phyloP scores from a whole-genome alignment of 805 yeast genomes.

The Yamadazyma akitaensis region DNA sequence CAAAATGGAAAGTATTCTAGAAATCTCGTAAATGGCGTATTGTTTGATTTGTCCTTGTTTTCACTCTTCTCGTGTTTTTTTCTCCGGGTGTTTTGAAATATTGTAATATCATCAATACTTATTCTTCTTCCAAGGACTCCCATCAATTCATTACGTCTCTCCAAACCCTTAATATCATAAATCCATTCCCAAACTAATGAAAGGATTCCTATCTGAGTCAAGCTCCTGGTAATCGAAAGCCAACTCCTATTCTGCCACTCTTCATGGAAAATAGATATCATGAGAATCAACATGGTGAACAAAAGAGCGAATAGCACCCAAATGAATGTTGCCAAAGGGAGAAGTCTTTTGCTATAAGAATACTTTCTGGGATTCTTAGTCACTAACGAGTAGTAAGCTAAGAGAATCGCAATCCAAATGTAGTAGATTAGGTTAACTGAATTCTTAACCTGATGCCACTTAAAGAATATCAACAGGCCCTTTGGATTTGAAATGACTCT shows the following conservation, averaged over 20 bases:
- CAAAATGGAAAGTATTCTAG: neutral
- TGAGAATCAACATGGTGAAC: conserved; percentile 25
- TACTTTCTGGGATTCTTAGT: conserved; percentile 36
- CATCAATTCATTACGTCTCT: conserved; percentile 46
- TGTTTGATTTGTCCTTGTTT: neutral
- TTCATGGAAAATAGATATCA: conserved; percentile 22
- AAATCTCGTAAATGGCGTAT: neutral
- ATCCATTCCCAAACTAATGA: conserved; percentile 69
- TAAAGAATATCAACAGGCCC: conserved; percentile 2
- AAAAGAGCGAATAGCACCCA: conserved; percentile 40
- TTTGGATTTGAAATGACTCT: neutral
- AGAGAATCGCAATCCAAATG: conserved; percentile 28
- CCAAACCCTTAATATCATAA: conserved; percentile 49
- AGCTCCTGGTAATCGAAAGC: conserved; percentile 37
- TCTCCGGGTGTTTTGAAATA: conserved; percentile 5
- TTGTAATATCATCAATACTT: conserved; percentile 42
- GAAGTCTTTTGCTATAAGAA: conserved; percentile 43
- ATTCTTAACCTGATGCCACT: conserved; percentile 22
- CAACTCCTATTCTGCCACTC: conserved; percentile 49
- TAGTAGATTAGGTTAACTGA: conserved; percentile 26
- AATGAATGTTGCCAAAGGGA: conserved; percentile 49
- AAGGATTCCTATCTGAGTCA: conserved; percentile 47
- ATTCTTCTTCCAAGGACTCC: conserved; percentile 63
- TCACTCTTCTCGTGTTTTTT: neutral
- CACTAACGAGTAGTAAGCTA: conserved; percentile 37